These are phyloP conservation scores for Intubia oerlemansii DNA, from an alignment of 2,329 filamentous ascomycete genomes.

Conservation along the genomic window DNA sequence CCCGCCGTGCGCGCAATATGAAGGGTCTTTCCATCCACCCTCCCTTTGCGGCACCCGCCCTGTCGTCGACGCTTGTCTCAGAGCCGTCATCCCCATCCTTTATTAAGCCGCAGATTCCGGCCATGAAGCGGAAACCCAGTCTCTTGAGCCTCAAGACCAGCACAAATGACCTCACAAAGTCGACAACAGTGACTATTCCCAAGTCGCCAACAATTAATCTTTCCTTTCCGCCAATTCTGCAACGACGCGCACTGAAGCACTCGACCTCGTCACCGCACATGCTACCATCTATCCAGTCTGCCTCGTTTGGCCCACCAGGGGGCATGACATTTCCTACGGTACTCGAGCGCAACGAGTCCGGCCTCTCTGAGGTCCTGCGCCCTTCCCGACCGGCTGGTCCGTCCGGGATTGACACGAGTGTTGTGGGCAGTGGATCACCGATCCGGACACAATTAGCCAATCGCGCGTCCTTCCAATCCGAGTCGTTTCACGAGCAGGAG, in stretches of 20 bases:
- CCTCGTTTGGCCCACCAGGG: constrained; percentile 36
- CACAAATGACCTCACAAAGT: constrained; percentile 31
- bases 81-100: constrained; percentile 57
- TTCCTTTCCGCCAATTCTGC: constrained; percentile 28
- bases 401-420: constrained; percentile 18
- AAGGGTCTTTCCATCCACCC: constrained; percentile 67
- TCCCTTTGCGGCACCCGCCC: constrained; percentile 24
- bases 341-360: constrained; percentile 35
- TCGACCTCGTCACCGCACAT: constrained; percentile 48
- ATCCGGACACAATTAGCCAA: constrained; percentile 42
- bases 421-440: constrained; percentile 33
- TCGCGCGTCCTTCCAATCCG: constrained; percentile 32
- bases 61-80: constrained; percentile 26
- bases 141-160: constrained; percentile 58
- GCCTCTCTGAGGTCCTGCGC: constrained; percentile 34
- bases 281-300: constrained; percentile 34
- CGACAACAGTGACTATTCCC: constrained; percentile 29
- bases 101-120: constrained; percentile 56
- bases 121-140: constrained; percentile 53
- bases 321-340: constrained; percentile 44
- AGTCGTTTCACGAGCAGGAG: constrained; percentile 43
- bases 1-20: constrained; percentile 57
- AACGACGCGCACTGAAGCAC: constrained; percentile 42
- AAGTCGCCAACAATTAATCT: constrained; percentile 32
- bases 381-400: constrained; percentile 22